Evolutionary conservation across 805 yeast species (phyloP).

Genomic region (Wickerhamomyces sydowiorum): DNA sequence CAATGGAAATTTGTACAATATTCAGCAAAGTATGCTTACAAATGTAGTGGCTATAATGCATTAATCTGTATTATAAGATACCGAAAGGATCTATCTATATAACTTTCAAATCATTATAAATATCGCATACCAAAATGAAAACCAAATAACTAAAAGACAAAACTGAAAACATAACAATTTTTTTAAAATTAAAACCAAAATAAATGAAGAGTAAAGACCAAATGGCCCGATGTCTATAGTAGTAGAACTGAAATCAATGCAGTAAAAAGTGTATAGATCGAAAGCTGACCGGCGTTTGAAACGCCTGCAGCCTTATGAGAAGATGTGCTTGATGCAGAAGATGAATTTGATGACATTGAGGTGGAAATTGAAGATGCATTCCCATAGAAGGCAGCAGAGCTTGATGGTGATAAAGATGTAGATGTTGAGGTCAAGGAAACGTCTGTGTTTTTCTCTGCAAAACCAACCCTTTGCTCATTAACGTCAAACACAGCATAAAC

Average conservation of each 20-base stretch:
- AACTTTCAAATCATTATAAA: too few relatives aligned
- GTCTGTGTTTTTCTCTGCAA: constrained; percentile 38
- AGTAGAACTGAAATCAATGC: background rate
- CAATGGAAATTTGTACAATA: too few relatives aligned
- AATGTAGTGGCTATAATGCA: too few relatives aligned
- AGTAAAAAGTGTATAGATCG: background rate
- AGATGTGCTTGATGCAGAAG: background rate
- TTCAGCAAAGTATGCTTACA: too few relatives aligned
- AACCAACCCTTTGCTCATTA: constrained; percentile 43
- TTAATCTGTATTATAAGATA: too few relatives aligned
- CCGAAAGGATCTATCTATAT: too few relatives aligned
- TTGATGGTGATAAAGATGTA: constrained; percentile 1
- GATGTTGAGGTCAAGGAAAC: constrained; percentile 22
- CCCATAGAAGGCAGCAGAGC: constrained; percentile 1
- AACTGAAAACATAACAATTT: too few relatives aligned
- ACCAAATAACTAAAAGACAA: too few relatives aligned
- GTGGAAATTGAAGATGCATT: background rate
- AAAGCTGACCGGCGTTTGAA: constrained; percentile 1
- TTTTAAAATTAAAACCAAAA: too few relatives aligned
- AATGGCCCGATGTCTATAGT: background rate
- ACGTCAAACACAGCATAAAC: constrained; percentile 56
- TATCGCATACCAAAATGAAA: too few relatives aligned
- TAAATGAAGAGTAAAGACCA: too few relatives aligned
- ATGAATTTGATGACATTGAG: constrained; percentile 3
- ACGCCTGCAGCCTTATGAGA: background rate